Conservation (phyloP, 768 basidiomycete genomes). For the Russula sp. region DNA sequence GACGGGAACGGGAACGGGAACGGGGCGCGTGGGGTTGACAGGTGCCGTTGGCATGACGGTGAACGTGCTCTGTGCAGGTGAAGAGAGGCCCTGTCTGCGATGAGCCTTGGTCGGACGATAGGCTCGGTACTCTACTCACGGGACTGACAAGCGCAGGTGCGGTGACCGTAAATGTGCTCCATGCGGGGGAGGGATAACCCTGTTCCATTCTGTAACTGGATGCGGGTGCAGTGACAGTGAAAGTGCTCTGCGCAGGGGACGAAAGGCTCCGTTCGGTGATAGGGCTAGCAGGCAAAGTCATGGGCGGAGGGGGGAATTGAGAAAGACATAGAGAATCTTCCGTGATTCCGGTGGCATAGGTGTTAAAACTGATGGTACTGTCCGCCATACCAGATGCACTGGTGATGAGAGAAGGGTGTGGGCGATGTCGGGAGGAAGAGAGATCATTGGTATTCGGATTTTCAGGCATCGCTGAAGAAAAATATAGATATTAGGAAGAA, state of each 20-base stretch:
- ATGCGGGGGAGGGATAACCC: constrained; percentile 24
- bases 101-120: neutral
- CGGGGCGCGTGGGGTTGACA: neutral
- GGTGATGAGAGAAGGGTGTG: constrained; percentile 42
- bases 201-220: constrained; percentile 30
- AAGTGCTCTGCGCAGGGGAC: constrained; percentile 21
- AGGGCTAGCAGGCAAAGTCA: constrained; percentile 31
- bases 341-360: constrained; percentile 28
- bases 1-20: neutral
- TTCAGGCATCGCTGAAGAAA: constrained; percentile 12
- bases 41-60: constrained; percentile 1
- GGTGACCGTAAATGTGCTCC: constrained; percentile 5
- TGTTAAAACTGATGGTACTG: constrained; percentile 46
- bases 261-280: constrained; percentile 28
- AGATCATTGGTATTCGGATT: neutral
- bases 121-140: neutral
- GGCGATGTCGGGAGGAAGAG: constrained; percentile 29
- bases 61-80: constrained; percentile 9
- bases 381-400: constrained; percentile 52
- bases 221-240: constrained; percentile 1
- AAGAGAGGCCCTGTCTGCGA: neutral
- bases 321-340: constrained; percentile 38
- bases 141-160: constrained; percentile 27
- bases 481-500: neutral
- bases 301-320: constrained; percentile 50